Conservation (phyloP, 257 asterid species). For the Rauvolfia tetraphylla region DNA sequence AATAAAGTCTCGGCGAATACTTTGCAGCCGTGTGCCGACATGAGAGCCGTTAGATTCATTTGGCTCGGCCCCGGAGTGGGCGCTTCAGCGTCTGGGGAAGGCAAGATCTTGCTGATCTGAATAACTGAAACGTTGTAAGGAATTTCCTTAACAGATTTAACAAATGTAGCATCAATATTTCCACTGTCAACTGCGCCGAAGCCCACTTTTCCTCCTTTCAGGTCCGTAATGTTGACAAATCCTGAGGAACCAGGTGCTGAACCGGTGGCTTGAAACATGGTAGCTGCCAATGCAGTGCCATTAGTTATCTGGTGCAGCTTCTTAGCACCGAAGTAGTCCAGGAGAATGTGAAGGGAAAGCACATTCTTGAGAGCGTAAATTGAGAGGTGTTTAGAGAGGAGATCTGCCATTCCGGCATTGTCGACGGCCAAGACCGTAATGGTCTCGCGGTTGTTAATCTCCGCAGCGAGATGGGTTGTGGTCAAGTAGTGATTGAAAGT, state of each 20-base stretch:
- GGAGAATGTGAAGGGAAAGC: constrained; percentile 63
- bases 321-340: constrained; percentile 65
- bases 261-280: constrained; percentile 74
- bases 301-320: constrained; percentile 70
- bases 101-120: constrained; percentile 52
- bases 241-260: constrained; percentile 65
- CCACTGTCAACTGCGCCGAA: constrained; percentile 42
- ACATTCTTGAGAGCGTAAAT: constrained; percentile 39
- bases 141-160: constrained; percentile 32
- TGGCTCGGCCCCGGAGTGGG: constrained; percentile 58
- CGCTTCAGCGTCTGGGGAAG: constrained; percentile 61
- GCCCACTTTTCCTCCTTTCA: constrained; percentile 63
- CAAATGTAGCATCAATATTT: constrained; percentile 41
- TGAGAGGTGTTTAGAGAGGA: constrained; percentile 46
- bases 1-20: constrained; percentile 57
- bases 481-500: constrained; percentile 60
- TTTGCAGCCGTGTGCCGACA: constrained; percentile 76
- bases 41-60: constrained; percentile 44
- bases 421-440: constrained; percentile 66
- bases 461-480: constrained; percentile 55
- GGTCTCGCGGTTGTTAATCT: constrained; percentile 54
- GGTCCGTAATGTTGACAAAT: constrained; percentile 54
- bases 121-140: constrained; percentile 71
- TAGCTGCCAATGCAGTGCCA: constrained; percentile 64
- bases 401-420: constrained; percentile 60